Evolutionary conservation across 345 rosid species (phyloP).

Genomic region (Acer saccharum): DNA sequence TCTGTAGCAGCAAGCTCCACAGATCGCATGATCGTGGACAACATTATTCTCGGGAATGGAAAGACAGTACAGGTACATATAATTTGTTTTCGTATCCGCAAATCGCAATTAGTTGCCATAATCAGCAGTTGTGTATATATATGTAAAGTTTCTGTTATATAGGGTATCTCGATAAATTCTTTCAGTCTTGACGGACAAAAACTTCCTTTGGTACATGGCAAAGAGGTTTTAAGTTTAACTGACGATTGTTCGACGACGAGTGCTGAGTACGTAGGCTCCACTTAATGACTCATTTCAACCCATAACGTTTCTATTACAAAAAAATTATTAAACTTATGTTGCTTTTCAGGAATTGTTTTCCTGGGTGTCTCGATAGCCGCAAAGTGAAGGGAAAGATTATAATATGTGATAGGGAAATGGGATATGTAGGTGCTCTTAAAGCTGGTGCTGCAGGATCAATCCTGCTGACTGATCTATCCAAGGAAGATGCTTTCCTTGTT

Average conservation of each 20-base stretch:
- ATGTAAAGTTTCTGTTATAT: neutral
- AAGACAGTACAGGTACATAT: conserved; percentile 37
- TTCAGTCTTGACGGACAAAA: conserved; percentile 30
- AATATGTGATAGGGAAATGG: neutral
- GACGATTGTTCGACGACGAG: neutral
- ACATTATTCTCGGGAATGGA: conserved; percentile 45
- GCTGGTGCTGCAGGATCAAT: conserved; percentile 40
- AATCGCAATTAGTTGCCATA: too few relatives aligned
- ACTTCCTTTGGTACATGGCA: conserved; percentile 35
- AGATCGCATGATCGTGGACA: conserved; percentile 38
- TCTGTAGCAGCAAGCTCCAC: conserved; percentile 50
- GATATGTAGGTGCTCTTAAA: neutral
- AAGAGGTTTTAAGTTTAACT: neutral
- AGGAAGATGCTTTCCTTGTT: neutral
- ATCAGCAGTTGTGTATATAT: too few relatives aligned
- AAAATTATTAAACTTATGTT: neutral
- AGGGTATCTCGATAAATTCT: conserved; percentile 44
- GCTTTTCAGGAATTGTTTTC: conserved; percentile 31
- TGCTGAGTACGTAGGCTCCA: conserved; percentile 34
- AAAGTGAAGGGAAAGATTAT: conserved; percentile 44
- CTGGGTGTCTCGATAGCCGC: conserved; percentile 27
- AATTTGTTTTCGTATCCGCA: neutral
- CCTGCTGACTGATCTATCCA: neutral
- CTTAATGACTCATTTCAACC: neutral
- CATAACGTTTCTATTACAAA: too few relatives aligned